phyloP scores from a whole-genome alignment of 108 stramenopile species.

The Cyclotella distinguenda region DNA sequence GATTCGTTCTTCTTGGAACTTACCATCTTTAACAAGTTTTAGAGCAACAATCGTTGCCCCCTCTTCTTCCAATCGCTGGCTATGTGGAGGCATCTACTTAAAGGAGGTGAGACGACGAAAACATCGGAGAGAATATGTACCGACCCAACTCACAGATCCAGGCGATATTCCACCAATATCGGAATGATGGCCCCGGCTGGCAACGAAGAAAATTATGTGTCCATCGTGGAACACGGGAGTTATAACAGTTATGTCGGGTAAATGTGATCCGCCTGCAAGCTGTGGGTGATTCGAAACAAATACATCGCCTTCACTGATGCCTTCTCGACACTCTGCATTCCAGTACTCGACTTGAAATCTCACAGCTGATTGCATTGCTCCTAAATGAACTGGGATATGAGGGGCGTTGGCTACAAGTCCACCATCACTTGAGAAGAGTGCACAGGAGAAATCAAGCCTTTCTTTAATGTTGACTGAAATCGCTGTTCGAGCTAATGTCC shows the following conservation, averaged over 20 bases:
- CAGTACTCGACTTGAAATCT: constrained; percentile 92
- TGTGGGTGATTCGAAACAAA: constrained; percentile 98
- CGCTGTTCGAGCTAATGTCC: constrained; percentile 93
- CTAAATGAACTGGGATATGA: constrained; percentile 98
- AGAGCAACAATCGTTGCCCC: constrained; percentile 98
- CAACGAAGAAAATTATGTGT: constrained; percentile 93
- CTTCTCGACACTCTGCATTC: constrained; percentile 73
- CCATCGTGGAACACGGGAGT: constrained; percentile 94
- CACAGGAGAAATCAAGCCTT: constrained; percentile 97
- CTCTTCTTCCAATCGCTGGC: constrained; percentile 86
- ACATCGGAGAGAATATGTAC: not conserved
- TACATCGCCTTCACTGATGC: constrained; percentile 94
- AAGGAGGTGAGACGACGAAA: not conserved
- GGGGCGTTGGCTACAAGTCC: constrained; percentile 99
- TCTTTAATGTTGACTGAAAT: constrained; percentile 99
- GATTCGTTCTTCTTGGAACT: constrained; percentile 95
- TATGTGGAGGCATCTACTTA: constrained; percentile 86
- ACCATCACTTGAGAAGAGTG: constrained; percentile 92
- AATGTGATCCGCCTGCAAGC: constrained; percentile 86
- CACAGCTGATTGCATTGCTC: constrained; percentile 96
- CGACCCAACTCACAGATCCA: constrained; percentile 54
- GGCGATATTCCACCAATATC: constrained; percentile 96
- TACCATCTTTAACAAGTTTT: constrained; percentile 90
- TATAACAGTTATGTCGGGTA: constrained; percentile 97
- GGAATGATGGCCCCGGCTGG: constrained; percentile 95